A percentile compares a stretch with the other conserved stretches of the same genome.
Conservation (phyloP, 108 stramenopile species). For the Pseudonitzschia multiseries region DNA sequence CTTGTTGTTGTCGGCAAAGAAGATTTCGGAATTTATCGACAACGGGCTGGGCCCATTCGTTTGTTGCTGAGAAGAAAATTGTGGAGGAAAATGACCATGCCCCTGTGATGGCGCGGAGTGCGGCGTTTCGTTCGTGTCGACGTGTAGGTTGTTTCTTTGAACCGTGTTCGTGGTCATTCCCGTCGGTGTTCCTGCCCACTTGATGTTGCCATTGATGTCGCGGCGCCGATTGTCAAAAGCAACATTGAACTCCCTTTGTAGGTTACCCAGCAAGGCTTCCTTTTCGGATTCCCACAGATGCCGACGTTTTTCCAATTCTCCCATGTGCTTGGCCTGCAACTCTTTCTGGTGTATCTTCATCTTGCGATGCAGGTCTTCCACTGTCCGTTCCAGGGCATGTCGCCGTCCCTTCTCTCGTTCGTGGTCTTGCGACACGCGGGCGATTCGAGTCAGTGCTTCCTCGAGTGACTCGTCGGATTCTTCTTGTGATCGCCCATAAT, state of each 20-base stretch:
- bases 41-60: conserved; percentile 7
- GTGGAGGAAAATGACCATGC: neutral
- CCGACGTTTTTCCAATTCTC: conserved; percentile 25
- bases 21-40: conserved; percentile 1
- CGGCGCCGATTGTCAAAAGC: conserved; percentile 32
- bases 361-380: conserved; percentile 22
- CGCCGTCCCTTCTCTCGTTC: conserved; percentile 26
- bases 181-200: neutral
- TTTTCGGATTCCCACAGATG: conserved; percentile 36
- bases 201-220: neutral
- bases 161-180: neutral
- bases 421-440: conserved; percentile 24
- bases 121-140: neutral
- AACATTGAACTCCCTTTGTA: conserved; percentile 46
- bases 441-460: conserved; percentile 22
- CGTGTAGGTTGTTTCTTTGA: neutral
- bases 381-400: conserved; percentile 20
- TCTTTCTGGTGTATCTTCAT: conserved; percentile 23
- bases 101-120: neutral
- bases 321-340: conserved; percentile 10
- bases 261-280: conserved; percentile 20
- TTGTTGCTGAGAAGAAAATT: conserved; percentile 15
- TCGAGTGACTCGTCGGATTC: conserved; percentile 27
- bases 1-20: conserved; percentile 8
- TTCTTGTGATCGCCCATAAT: conserved; percentile 30